A percentile compares a stretch with the other conserved stretches of the same genome.
Evolutionary conservation across 2,329 filamentous ascomycete genomes (phyloP).

Genomic region (Penicillium sp.): DNA sequence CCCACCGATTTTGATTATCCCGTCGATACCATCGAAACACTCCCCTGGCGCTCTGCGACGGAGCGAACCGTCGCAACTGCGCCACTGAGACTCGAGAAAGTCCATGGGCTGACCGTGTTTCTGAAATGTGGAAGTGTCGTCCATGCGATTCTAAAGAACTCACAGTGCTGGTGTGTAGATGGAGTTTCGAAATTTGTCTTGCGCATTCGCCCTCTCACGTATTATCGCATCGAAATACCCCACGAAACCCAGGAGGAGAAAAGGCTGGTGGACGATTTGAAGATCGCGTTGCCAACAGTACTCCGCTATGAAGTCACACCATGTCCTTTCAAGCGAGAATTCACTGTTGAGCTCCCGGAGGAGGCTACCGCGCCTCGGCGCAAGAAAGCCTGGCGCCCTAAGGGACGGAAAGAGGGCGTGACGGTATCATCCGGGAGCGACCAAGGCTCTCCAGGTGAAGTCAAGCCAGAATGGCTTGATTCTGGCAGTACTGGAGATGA

Average conservation of each 20-base stretch:
- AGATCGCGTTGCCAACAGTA: constrained; percentile 68
- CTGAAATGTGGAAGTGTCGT: constrained; percentile 81
- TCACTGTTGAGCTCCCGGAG: constrained; percentile 72
- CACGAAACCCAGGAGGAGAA: constrained; percentile 64
- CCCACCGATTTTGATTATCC: constrained; percentile 49
- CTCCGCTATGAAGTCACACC: constrained; percentile 84
- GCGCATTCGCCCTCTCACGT: constrained; percentile 77
- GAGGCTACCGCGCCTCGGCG: constrained; percentile 64
- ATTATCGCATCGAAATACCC: constrained; percentile 87
- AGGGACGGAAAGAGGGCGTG: constrained; percentile 47
- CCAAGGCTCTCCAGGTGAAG: constrained; percentile 13
- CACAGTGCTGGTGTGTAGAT: constrained; percentile 92
- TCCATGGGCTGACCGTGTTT: constrained; percentile 83
- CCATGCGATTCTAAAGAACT: constrained; percentile 83
- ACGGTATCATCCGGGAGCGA: constrained; percentile 17
- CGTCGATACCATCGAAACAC: constrained; percentile 58
- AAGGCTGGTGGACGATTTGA: constrained; percentile 65
- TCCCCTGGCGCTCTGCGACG: constrained; percentile 72
- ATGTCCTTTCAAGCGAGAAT: constrained; percentile 79
- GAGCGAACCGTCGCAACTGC: constrained; percentile 84
- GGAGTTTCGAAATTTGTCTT: constrained; percentile 82
- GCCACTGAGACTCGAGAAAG: constrained; percentile 78
- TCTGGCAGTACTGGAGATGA: constrained; percentile 32
- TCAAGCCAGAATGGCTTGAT: constrained; percentile 20
- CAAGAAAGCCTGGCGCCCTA: constrained; percentile 69